Evolutionary conservation across 352 stramenopile genomes (phyloP).

Genomic region (Pythium phragmiticola): DNA sequence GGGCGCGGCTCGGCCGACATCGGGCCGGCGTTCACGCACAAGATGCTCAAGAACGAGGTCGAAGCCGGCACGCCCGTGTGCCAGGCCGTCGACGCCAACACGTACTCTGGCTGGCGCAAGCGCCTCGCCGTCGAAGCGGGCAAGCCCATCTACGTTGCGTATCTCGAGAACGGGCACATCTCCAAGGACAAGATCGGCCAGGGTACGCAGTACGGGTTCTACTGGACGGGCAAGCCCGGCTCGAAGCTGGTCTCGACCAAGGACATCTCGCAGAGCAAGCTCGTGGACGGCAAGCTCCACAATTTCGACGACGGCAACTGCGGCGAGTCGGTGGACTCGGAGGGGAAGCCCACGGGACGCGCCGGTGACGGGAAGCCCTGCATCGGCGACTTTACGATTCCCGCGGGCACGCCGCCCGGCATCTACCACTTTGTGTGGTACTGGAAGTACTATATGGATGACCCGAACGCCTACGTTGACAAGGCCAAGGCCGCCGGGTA

Average conservation of each 20-base stretch:
- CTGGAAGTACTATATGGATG: slow-evolving; percentile 66
- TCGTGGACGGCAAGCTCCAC: slow-evolving; percentile 44
- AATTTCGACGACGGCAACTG: slow-evolving; percentile 67
- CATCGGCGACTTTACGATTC: slow-evolving; percentile 51
- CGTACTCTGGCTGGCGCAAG: slow-evolving; percentile 61
- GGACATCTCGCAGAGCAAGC: slow-evolving; percentile 47
- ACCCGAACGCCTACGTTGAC: slow-evolving; percentile 48
- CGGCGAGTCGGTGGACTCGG: slow-evolving; percentile 46
- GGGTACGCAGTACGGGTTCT: slow-evolving; percentile 59
- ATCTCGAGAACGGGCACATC: slow-evolving; percentile 59
- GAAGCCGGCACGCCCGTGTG: slow-evolving; percentile 47
- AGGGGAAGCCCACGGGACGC: slow-evolving; percentile 43
- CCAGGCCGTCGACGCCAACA: slow-evolving; percentile 45
- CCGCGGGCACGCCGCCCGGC: slow-evolving; percentile 37
- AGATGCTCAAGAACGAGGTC: slow-evolving; percentile 69
- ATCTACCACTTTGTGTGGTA: slow-evolving; percentile 75
- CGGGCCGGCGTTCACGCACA: slow-evolving; percentile 56
- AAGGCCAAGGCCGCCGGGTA: slow-evolving; percentile 48
- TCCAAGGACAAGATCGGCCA: slow-evolving; percentile 68
- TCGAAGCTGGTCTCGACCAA: slow-evolving; percentile 40
- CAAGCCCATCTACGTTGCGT: slow-evolving; percentile 47
- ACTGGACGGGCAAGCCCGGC: slow-evolving; percentile 52
- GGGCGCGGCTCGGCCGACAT: slow-evolving; percentile 53
- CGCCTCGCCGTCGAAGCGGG: slow-evolving; percentile 40
- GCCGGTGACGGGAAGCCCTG: slow-evolving; percentile 64